Conservation (phyloP, 352 stramenopile species). For the Pythium phragmiticola region DNA sequence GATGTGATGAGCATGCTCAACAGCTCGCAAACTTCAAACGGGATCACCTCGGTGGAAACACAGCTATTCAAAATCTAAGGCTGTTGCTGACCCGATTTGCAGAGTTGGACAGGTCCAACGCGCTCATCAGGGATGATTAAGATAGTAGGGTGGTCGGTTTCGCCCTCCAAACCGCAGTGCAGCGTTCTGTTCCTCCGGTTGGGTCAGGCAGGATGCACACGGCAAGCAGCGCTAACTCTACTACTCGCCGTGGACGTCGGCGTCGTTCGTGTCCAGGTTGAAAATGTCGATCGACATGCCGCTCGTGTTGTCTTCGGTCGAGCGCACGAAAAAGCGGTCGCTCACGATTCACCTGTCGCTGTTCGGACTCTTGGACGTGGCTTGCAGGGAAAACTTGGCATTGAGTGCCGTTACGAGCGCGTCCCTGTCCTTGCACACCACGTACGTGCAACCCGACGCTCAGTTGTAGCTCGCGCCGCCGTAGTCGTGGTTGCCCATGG, state of each 20-base stretch:
- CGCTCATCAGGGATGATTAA: too few species aligned
- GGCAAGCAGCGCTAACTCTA: constrained; percentile 41
- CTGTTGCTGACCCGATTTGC: too few species aligned
- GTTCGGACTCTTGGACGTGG: constrained; percentile 75
- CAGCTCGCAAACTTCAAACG: too few species aligned
- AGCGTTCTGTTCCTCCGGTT: too few species aligned
- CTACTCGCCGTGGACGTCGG: constrained; percentile 54
- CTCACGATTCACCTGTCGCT: constrained; percentile 79
- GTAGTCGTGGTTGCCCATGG: constrained; percentile 87
- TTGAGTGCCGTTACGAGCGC: constrained; percentile 52
- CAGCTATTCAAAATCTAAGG: too few species aligned
- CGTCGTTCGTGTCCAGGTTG: constrained; percentile 79
- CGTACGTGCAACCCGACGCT: constrained; percentile 34
- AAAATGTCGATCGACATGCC: constrained; percentile 84
- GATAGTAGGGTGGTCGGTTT: too few species aligned
- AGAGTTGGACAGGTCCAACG: too few species aligned
- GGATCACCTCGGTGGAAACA: too few species aligned
- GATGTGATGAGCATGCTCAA: too few species aligned
- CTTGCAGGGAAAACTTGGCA: constrained; percentile 68
- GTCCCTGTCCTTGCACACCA: constrained; percentile 42
- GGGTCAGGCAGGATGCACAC: too few species aligned
- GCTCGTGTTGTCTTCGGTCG: constrained; percentile 47
- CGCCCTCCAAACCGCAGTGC: too few species aligned
- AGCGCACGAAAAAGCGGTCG: constrained; percentile 83
- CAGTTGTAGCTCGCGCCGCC: constrained; percentile 80